Evolutionary conservation across 345 rosid species (phyloP).

Genomic region (Gossypium sturtianum): DNA sequence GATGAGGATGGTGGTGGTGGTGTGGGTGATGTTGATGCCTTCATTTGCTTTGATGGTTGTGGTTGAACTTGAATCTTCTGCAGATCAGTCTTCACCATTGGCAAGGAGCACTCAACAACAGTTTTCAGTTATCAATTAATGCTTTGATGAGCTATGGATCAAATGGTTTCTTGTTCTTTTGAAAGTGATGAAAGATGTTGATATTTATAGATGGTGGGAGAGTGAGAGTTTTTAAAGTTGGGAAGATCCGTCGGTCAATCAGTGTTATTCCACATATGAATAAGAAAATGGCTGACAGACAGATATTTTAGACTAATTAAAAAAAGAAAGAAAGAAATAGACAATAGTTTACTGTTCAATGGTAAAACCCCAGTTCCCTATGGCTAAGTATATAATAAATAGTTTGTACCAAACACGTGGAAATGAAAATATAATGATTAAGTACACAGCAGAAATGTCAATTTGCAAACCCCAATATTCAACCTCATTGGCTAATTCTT

Average conservation of each 20-base stretch:
- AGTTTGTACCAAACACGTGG: conserved; percentile 2
- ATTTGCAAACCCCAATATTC: not conserved
- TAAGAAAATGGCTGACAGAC: conserved; percentile 37
- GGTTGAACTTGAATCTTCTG: conserved; percentile 36
- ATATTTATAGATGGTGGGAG: conserved; percentile 30
- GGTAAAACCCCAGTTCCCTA: not conserved
- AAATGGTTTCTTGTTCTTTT: conserved; percentile 16
- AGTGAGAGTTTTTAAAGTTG: not conserved
- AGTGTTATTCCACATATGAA: conserved; percentile 17
- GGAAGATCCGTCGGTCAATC: conserved; percentile 23
- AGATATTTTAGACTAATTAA: not conserved
- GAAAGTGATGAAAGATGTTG: not conserved
- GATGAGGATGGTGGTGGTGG: conserved; percentile 21
- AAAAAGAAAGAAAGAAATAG: not conserved
- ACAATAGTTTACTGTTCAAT: conserved; percentile 9
- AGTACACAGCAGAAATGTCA: not conserved
- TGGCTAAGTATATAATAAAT: not conserved
- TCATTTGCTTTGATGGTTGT: conserved; percentile 26
- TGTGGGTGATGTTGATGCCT: conserved; percentile 23
- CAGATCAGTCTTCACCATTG: conserved; percentile 62
- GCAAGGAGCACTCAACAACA: not conserved
- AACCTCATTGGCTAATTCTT: conserved; percentile 9
- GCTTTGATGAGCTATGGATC: not conserved
- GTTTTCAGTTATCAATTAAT: not conserved
- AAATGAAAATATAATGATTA: not conserved